Base-by-base conservation (phyloP, 2,329 filamentous ascomycete genomes). In the Phaeosphaeria sp. region DNA sequence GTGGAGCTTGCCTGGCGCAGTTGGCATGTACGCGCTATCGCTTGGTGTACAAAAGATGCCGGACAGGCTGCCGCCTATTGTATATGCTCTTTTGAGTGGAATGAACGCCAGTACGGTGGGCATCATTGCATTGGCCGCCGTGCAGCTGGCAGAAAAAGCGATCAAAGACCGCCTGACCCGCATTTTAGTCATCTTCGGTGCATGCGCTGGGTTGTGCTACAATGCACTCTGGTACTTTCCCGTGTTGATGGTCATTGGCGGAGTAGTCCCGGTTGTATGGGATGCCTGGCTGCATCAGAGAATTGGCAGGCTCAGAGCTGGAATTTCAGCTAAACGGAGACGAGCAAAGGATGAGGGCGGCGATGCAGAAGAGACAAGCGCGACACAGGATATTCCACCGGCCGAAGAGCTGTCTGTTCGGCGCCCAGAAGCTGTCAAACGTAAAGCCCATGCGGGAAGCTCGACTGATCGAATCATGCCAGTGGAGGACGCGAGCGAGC, bases 211-310 rank as follows among this genome's bases (percentile, higher is more conserved):
- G 0, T 76, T 92, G 63, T 80, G 90, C 49, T 92, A 92, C 65
- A 91, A 87, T 50, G 85, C 89, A 0, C 75, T 92, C 0, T 93
- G 90, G 90, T 93, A 90, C 63, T 92, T 91, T 46, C 90, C 90
- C 0, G 66, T 86, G 0, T 69, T 92, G 4, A 88, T 92, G 75
- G 64, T 84, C 0, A 62, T 80, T 1, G 85, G 83, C 0, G 89
- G 89, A 0, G 11, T 82, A 1, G 72, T 75, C 0, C 84, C 86
- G 0, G 72, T 87, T 0, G 52, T 84, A 0, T 87, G 85, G 79
- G 89, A 91, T 72, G 44, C 79, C 43, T 83, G 83, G 76, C 65
- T 84, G 6, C 80, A 83, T n/a, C 70, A 77, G 0, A 71, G 80
- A 5, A 68, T 76, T 22, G 76, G 72, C 47, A 74, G 72, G 57